These are phyloP conservation scores for Ambrosiella xylebori DNA, from an alignment of 2,329 filamentous ascomycete genomes.

Conservation along the genomic window DNA sequence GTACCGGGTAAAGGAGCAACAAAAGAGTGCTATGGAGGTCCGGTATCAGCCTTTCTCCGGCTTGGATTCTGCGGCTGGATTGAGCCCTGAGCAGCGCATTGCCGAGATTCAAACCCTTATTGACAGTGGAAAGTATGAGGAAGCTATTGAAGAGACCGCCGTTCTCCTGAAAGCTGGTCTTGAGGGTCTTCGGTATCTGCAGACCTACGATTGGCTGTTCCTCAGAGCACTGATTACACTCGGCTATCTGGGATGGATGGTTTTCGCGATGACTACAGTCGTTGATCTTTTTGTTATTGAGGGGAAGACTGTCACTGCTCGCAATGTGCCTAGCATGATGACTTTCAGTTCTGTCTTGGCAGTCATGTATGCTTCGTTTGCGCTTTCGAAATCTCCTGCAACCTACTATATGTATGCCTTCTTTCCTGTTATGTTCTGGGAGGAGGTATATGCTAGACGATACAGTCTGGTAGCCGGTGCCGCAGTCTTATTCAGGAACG, in stretches of 20 bases:
- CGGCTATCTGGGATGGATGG: slow-evolving; percentile 91
- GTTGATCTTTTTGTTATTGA: slow-evolving; percentile 76
- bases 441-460: slow-evolving; percentile 72
- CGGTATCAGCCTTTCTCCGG: slow-evolving; percentile 60
- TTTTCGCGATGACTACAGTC: slow-evolving; percentile 76
- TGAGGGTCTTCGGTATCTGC: slow-evolving; percentile 75
- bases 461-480: slow-evolving; percentile 50
- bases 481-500: slow-evolving; percentile 49
- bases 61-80: slow-evolving; percentile 40
- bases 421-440: slow-evolving; percentile 93
- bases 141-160: slow-evolving; percentile 64
- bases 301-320: slow-evolving; percentile 44
- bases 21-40: slow-evolving; percentile 60
- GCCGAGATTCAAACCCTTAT: slow-evolving; percentile 53
- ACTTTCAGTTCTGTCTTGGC: slow-evolving; percentile 64
- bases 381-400: slow-evolving; percentile 58
- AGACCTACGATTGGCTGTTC: slow-evolving; percentile 98
- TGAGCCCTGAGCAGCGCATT: slow-evolving; percentile 50
- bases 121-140: slow-evolving; percentile 44
- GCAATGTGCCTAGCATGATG: slow-evolving; percentile 40
- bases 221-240: slow-evolving; percentile 71
- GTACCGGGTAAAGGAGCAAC: slow-evolving; percentile 83
- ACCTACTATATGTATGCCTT: slow-evolving; percentile 85
- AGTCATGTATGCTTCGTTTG: slow-evolving; percentile 59
- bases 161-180: slow-evolving; percentile 61